Percentiles rank a stretch among this genome's conserved stretches.
Evolutionary conservation across 495 filamentous ascomycete species (phyloP).

Genomic region (Aspergillus biplanus): DNA sequence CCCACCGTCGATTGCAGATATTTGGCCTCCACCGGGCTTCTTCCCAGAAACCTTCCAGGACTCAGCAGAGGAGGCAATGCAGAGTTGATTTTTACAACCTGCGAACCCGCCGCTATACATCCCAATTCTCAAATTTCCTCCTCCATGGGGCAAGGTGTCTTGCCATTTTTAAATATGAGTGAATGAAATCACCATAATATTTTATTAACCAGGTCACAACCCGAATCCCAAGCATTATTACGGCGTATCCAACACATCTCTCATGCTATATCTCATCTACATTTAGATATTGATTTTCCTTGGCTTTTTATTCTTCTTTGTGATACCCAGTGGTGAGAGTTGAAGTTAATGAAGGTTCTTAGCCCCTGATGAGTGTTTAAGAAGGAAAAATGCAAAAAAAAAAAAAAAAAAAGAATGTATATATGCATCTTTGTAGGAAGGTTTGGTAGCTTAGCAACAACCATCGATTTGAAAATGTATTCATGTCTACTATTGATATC

Average conservation of each 20-base stretch:
- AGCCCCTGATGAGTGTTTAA: not conserved
- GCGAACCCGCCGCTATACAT: not conserved
- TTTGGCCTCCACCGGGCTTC: conserved; percentile 53
- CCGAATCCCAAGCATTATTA: not conserved
- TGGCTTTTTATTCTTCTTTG: conserved; percentile 9
- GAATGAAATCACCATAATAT: not conserved
- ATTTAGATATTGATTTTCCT: not conserved
- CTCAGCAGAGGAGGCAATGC: conserved; percentile 31
- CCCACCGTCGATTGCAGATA: conserved; percentile 50
- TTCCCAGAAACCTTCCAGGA: conserved; percentile 52
- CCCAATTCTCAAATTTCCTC: not conserved
- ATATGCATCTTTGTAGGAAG: not conserved
- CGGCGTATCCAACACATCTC: not conserved
- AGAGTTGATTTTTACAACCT: conserved; percentile 24
- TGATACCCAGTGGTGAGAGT: conserved; percentile 18
- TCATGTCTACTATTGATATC: no score
- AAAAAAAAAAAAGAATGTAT: not conserved
- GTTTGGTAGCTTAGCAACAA: no score
- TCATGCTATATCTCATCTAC: not conserved
- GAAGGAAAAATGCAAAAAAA: not conserved
- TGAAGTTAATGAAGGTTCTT: not conserved
- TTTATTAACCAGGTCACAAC: not conserved
- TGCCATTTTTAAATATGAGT: not conserved
- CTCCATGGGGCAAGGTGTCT: not conserved
- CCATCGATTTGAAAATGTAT: no score